phyloP scores from a whole-genome alignment of 2,329 filamentous ascomycete species.

The Penicillium glabrum region DNA sequence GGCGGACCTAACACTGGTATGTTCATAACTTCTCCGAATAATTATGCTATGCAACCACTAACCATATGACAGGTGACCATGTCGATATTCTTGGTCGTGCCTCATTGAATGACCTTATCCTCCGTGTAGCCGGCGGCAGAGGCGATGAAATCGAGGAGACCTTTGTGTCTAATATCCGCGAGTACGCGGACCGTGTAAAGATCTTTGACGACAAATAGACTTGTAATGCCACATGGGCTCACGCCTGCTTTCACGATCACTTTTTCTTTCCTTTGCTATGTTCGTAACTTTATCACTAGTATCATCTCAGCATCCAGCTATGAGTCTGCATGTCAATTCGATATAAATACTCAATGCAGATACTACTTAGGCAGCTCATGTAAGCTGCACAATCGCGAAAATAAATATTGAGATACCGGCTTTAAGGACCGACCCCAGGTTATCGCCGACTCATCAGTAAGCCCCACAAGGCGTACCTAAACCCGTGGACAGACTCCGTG shows the following conservation, averaged over 20 bases:
- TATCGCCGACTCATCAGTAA: background rate
- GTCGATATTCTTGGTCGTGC: constrained; percentile 92
- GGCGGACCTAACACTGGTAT: constrained; percentile 64
- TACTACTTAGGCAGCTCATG: background rate
- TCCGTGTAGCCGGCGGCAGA: constrained; percentile 80
- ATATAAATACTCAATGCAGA: background rate
- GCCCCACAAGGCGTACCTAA: background rate
- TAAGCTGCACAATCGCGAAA: background rate
- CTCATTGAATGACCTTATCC: constrained; percentile 84
- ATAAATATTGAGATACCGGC: background rate
- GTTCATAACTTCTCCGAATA: constrained; percentile 35
- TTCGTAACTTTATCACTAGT: too few relatives aligned
- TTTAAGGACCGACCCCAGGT: background rate
- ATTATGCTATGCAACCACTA: constrained; percentile 39
- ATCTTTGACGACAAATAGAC: constrained; percentile 62
- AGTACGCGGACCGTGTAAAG: constrained; percentile 81
- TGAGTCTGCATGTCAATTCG: background rate
- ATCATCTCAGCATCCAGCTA: too few relatives aligned
- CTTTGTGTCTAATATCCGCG: constrained; percentile 75
- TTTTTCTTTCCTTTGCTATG: background rate
- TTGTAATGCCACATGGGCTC: background rate
- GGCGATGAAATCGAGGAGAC: constrained; percentile 76
- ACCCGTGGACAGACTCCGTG: background rate
- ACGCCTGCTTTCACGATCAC: background rate
- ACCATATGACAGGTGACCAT: constrained; percentile 66